A percentile compares a stretch with the other conserved stretches of the same genome.
These are phyloP conservation scores for Penicillium corylophilum DNA, from an alignment of 2,329 filamentous ascomycete species.

Conservation along the genomic window DNA sequence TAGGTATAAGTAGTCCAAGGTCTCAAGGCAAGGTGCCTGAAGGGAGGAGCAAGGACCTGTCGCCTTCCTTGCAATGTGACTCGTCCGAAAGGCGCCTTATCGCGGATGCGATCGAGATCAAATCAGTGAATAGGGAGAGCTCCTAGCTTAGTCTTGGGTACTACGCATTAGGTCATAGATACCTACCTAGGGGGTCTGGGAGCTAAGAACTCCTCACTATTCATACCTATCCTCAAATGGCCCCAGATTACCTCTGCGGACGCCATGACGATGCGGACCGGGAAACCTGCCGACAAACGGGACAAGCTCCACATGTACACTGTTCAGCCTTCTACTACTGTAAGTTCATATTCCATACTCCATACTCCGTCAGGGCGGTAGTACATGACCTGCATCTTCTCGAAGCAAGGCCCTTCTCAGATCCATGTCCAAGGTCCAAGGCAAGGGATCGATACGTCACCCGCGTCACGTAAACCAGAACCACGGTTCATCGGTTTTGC, in stretches of 20 bases:
- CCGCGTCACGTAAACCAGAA: slow-evolving; percentile 15
- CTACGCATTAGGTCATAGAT: too few relatives aligned
- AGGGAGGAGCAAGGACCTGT: slow-evolving; percentile 27
- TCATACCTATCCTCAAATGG: background rate
- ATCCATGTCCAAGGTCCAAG: slow-evolving; percentile 10
- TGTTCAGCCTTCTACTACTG: too few relatives aligned
- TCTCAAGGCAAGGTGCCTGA: background rate
- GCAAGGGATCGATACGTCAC: slow-evolving; percentile 20
- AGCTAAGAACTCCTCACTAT: too few relatives aligned
- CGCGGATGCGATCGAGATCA: background rate
- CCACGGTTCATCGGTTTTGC: slow-evolving; percentile 13
- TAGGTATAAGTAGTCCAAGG: background rate
- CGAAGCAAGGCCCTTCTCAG: slow-evolving; percentile 21
- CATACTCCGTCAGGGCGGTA: too few relatives aligned
- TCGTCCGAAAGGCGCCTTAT: slow-evolving; percentile 20
- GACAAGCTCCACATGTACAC: slow-evolving; percentile 10
- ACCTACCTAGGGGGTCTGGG: too few relatives aligned
- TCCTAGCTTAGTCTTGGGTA: too few relatives aligned
- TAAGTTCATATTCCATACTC: too few relatives aligned
- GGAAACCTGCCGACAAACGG: slow-evolving; percentile 6
- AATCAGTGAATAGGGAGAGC: background rate
- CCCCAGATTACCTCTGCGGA: background rate
- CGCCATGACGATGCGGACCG: background rate
- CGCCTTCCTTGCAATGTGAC: slow-evolving; percentile 29
- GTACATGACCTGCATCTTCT: slow-evolving; percentile 9